Evolutionary conservation across 257 asterid species (phyloP).

Genomic region (Lantana camara): DNA sequence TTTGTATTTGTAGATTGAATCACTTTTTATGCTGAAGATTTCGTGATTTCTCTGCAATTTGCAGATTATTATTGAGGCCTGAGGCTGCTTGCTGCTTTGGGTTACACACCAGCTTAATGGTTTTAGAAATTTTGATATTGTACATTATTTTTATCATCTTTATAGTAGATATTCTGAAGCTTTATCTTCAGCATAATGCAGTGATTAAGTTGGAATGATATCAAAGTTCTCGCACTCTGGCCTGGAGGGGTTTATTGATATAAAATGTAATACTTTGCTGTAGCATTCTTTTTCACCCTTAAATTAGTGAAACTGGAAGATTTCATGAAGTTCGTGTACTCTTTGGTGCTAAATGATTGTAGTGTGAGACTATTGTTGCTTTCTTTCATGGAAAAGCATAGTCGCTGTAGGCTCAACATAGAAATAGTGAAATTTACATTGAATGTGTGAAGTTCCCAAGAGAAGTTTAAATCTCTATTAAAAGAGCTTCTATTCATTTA

Average conservation of each 20-base stretch:
- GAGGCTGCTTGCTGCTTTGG: too few species aligned
- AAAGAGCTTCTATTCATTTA: slow-evolving; percentile 3
- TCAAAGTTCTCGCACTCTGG: slow-evolving; percentile 3
- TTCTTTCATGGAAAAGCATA: slow-evolving; percentile 2
- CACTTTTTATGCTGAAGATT: too few species aligned
- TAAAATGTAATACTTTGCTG: neutral
- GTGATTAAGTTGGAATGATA: slow-evolving; percentile 4
- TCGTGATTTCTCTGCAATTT: too few species aligned
- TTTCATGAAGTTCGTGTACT: slow-evolving; percentile 15
- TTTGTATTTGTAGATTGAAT: too few species aligned
- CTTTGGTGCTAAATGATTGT: slow-evolving; percentile 11
- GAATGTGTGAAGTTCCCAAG: neutral
- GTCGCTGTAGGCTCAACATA: neutral
- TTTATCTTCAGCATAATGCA: slow-evolving; percentile 9
- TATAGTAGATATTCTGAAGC: slow-evolving; percentile 4
- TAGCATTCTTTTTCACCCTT: slow-evolving; percentile 5
- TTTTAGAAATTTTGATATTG: neutral
- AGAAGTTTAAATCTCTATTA: slow-evolving; percentile 8
- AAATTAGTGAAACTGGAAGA: slow-evolving; percentile 6
- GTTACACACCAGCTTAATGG: neutral
- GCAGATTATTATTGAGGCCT: too few species aligned
- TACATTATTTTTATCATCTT: slow-evolving; percentile 7
- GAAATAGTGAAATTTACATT: neutral
- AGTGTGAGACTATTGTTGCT: slow-evolving; percentile 1
- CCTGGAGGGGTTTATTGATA: neutral